phyloP scores from a whole-genome alignment of 1,284 basidiomycete genomes.

The Lentinula novae-zelandiae region DNA sequence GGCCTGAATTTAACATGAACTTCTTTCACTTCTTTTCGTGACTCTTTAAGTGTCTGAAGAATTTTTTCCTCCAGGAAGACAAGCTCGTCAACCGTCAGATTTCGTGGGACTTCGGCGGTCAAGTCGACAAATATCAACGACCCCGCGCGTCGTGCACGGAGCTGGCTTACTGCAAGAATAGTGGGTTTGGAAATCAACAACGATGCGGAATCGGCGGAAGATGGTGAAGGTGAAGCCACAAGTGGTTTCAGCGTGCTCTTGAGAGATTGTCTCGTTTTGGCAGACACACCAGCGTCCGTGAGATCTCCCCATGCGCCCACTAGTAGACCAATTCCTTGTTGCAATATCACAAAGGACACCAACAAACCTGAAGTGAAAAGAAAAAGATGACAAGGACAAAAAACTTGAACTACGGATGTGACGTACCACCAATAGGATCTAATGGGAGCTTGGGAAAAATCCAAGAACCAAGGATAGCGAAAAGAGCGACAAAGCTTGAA shows the following conservation, averaged over 20 bases:
- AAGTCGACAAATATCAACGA: slow-evolving; percentile 74
- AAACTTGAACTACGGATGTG: neutral
- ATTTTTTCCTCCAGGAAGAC: slow-evolving; percentile 65
- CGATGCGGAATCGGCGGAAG: slow-evolving; percentile 9
- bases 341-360: slow-evolving; percentile 87
- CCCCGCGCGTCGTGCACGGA: slow-evolving; percentile 79
- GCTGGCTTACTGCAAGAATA: slow-evolving; percentile 49
- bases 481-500: slow-evolving; percentile 82
- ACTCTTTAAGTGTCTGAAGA: slow-evolving; percentile 52
- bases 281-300: slow-evolving; percentile 80
- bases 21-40: slow-evolving; percentile 73
- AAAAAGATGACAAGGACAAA: slow-evolving; percentile 5
- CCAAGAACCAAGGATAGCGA: slow-evolving; percentile 87
- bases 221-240: slow-evolving; percentile 26
- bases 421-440: slow-evolving; percentile 88
- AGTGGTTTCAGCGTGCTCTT: slow-evolving; percentile 52
- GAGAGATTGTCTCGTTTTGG: slow-evolving; percentile 50
- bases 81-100: slow-evolving; percentile 56
- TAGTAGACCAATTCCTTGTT: slow-evolving; percentile 77
- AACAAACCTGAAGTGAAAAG: slow-evolving; percentile 55
- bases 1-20: slow-evolving; percentile 73
- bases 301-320: slow-evolving; percentile 78
- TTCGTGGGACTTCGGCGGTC: slow-evolving; percentile 62
- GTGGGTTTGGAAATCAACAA: slow-evolving; percentile 24
- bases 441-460: slow-evolving; percentile 83